Percentiles rank a stretch among this genome's conserved stretches.
Conservation (phyloP, 495 filamentous ascomycete species). For the Haplographium delicatum region DNA sequence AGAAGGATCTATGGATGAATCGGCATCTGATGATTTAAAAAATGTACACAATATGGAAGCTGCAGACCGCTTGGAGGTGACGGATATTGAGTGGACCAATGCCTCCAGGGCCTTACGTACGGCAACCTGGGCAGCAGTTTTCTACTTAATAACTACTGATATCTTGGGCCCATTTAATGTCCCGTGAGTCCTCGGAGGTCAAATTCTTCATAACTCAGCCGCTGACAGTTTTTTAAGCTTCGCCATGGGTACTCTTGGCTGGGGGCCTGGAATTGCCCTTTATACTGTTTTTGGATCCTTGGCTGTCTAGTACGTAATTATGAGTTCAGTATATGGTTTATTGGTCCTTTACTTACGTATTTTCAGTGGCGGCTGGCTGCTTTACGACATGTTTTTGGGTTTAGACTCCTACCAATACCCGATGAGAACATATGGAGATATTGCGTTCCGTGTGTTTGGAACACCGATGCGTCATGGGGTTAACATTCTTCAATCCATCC, state of each 20-base stretch:
- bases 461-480: constrained; percentile 40
- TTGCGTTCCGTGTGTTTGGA: constrained; percentile 50
- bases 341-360: no score
- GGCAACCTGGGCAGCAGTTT: constrained; percentile 41
- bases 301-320: constrained; percentile 23
- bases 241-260: constrained; percentile 44
- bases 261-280: constrained; percentile 42
- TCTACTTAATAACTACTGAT: constrained; percentile 51
- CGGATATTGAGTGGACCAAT: constrained; percentile 31
- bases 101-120: constrained; percentile 39
- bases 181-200: constrained; percentile 12
- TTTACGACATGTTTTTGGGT: constrained; percentile 1
- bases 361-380: constrained; percentile 31
- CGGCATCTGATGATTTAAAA: constrained; percentile 22
- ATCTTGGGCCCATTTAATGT: constrained; percentile 53
- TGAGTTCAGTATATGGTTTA: background rate
- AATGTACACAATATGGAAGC: background rate
- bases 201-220: background rate
- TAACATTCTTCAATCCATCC: constrained; percentile 46
- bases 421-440: constrained; percentile 52
- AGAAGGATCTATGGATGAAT: constrained; percentile 18
- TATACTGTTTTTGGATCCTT: constrained; percentile 39
- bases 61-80: constrained; percentile 9
- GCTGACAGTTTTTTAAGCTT: background rate
- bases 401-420: constrained; percentile 52